Base-by-base conservation (phyloP, 2,329 filamentous ascomycete genomes). In the Penicillium sp. region DNA sequence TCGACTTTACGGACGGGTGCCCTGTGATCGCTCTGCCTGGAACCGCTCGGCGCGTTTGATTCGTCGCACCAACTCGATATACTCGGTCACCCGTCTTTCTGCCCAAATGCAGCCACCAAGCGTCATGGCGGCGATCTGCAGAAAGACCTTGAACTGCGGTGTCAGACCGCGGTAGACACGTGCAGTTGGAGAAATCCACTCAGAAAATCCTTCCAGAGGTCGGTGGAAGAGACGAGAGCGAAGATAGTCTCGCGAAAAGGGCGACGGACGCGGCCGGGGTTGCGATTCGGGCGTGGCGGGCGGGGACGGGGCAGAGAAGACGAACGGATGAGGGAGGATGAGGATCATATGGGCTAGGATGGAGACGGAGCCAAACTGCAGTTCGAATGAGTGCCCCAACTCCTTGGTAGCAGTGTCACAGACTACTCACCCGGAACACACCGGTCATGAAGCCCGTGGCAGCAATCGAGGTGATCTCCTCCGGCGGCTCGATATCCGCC, bases 51-150 rank as follows among this genome's bases (percentile, higher is more conserved):
- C 67, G 19, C 70, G 60, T 49, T 70, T 69, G 29, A 64, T 39
- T 48, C 58, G 59, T 39, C 71, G 55, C 41, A 71, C 48, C 8
- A 60, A 44, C n/a, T 72, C 63, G 43, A 73, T 65, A 50, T 71
- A 75, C 33, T 71, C 69, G 15, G 59, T 63, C 26, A 74, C 67
- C 28, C 69, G 55, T 43, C 59, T 61, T 57, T 75, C 72, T 2
- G 72, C 72, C 62, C 70, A 74, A 32, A 75, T 66, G 47, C 65
- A 71, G 1, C 71, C 72, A 7, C 72, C 72, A 33, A 74, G 54
- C 4, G 65, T 74, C 70, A 74, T 72, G 21, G 57, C 61, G 4
- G 64, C 65, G 19, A 75, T 64, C 44, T 75, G 71, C 23, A 75
- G 50, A 47, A 72, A 74, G 18, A 72, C 65, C 46, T 74, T 74